Percentiles rank a stretch among this genome's conserved stretches.
phyloP scores from a whole-genome alignment of 148 eudicot species.

The Suaeda aralocaspica region DNA sequence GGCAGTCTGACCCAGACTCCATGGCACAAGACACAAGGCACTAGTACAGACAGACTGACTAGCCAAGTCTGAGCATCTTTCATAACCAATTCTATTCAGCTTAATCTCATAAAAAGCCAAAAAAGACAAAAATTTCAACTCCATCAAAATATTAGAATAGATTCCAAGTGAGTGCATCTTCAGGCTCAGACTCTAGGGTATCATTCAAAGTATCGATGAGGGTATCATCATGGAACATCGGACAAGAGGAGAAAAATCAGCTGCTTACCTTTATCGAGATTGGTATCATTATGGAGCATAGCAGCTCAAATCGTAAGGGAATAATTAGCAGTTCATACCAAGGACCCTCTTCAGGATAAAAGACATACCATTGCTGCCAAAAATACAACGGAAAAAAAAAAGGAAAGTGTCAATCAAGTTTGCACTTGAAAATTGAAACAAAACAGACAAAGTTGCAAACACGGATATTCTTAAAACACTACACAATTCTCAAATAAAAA shows the following conservation, averaged over 20 bases:
- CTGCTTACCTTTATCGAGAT: constrained; percentile 84
- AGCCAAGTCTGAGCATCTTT: no score
- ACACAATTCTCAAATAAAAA: background rate
- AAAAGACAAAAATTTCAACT: no score
- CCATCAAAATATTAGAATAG: no score
- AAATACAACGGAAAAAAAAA: constrained; percentile 14
- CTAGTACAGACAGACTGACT: no score
- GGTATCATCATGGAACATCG: background rate
- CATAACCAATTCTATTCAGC: no score
- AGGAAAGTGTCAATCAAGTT: constrained; percentile 14
- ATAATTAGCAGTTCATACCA: constrained; percentile 93
- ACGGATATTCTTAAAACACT: background rate
- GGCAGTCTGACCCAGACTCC: no score
- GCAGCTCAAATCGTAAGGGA: constrained; percentile 95
- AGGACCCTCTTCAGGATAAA: constrained; percentile 79
- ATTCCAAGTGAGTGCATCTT: background rate
- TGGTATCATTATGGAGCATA: constrained; percentile 98
- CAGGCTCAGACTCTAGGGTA: background rate
- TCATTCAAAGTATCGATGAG: background rate
- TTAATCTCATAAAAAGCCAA: no score
- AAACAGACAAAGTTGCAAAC: background rate
- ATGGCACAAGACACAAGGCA: no score
- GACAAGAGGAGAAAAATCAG: background rate
- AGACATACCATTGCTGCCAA: constrained; percentile 92
- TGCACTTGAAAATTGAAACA: background rate